Evolutionary conservation across 805 yeast species (phyloP).

Genomic region (Myxozyma nipponensis): DNA sequence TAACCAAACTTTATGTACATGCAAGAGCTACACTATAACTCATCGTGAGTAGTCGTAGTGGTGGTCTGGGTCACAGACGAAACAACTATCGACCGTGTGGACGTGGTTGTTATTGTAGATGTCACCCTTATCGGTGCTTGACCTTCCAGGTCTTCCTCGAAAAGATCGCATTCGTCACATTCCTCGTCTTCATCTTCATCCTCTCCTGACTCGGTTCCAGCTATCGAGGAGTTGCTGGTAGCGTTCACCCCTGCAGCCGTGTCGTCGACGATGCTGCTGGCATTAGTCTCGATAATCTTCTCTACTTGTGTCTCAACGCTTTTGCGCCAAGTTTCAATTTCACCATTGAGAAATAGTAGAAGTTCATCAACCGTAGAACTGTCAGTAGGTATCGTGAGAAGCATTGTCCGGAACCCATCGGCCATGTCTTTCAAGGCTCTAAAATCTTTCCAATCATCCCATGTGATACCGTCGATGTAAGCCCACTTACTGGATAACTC

Average conservation of each 20-base stretch:
- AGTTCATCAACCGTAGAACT: neutral
- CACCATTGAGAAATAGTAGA: constrained; percentile 7
- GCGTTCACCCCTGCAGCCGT: neutral
- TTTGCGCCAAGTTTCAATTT: constrained; percentile 12
- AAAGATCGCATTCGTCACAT: too few species aligned
- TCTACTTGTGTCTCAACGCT: constrained; percentile 4
- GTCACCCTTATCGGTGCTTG: too few species aligned
- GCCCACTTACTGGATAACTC: constrained; percentile 27
- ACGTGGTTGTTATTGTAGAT: too few species aligned
- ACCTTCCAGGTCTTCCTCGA: too few species aligned
- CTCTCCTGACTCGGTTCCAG: too few species aligned
- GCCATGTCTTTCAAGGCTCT: constrained; percentile 14
- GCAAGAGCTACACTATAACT: too few species aligned
- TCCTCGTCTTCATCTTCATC: too few species aligned
- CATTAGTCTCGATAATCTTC: constrained; percentile 6
- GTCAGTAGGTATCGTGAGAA: constrained; percentile 17
- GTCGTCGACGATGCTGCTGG: neutral
- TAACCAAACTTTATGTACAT: too few species aligned
- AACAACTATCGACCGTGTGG: too few species aligned
- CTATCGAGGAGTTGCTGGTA: neutral
- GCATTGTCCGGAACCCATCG: constrained; percentile 18
- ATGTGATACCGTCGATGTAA: constrained; percentile 20
- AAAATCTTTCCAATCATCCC: constrained; percentile 27
- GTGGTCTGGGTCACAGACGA: too few species aligned
- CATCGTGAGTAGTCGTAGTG: too few species aligned